Evolutionary conservation across 164 flowering plant genomes (phyloP).

Genomic region (Piper betle): DNA sequence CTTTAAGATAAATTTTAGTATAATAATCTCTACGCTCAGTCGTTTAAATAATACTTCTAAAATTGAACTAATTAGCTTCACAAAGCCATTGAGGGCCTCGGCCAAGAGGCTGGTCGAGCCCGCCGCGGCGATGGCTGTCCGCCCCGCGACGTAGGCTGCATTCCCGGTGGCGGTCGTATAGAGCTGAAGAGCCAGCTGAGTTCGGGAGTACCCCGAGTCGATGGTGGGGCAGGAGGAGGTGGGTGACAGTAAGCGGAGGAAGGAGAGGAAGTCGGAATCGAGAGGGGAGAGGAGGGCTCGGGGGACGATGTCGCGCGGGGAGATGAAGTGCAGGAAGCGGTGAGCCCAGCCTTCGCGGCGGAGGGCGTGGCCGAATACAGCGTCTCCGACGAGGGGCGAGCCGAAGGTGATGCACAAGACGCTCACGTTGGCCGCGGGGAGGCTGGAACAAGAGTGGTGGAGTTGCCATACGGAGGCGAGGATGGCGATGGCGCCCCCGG

Average conservation of each 20-base stretch:
- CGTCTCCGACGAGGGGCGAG: constrained; percentile 57
- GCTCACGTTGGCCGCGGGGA: background rate
- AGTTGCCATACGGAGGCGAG: constrained; percentile 60
- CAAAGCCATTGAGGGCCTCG: constrained; percentile 35
- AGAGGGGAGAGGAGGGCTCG: constrained; percentile 38
- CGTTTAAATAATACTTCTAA: too few relatives aligned
- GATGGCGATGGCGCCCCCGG: constrained; percentile 55
- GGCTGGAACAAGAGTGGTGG: constrained; percentile 6
- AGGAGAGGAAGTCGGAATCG: constrained; percentile 13
- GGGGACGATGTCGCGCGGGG: constrained; percentile 55
- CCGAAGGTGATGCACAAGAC: constrained; percentile 68
- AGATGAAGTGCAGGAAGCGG: constrained; percentile 44
- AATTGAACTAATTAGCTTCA: too few relatives aligned
- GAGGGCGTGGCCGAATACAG: constrained; percentile 45
- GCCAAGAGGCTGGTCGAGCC: constrained; percentile 40
- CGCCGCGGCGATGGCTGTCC: constrained; percentile 47
- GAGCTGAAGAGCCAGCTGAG: constrained; percentile 16
- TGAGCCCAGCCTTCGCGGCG: constrained; percentile 59
- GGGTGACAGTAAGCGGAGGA: constrained; percentile 28
- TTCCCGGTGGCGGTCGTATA: constrained; percentile 31
- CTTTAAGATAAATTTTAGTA: too few relatives aligned
- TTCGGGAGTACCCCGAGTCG: constrained; percentile 3
- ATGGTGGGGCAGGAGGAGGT: constrained; percentile 7
- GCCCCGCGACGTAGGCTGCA: constrained; percentile 37
- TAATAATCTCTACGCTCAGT: too few relatives aligned